Conservation (phyloP, 2,329 filamentous ascomycete species). For the Apiospora phragmitis region DNA sequence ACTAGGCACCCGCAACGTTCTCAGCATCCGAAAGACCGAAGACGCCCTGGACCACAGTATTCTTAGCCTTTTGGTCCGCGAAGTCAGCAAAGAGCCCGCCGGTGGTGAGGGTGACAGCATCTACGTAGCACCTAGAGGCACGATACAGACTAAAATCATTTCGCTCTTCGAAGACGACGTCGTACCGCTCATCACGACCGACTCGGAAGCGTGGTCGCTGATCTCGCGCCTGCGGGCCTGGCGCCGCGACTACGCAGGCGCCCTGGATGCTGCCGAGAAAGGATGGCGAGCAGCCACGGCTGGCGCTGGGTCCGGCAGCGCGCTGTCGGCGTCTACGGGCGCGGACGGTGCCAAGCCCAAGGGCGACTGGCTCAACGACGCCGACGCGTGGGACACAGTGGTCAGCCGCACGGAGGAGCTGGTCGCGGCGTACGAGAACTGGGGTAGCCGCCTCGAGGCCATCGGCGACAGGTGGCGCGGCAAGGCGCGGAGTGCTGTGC, state of each 20-base stretch:
- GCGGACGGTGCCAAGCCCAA: conserved; percentile 23
- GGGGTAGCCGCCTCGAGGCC: conserved; percentile 63
- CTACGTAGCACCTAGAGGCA: conserved; percentile 55
- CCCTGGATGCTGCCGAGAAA: conserved; percentile 83
- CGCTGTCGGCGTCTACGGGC: conserved; percentile 45
- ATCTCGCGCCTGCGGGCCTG: conserved; percentile 73
- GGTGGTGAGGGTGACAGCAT: conserved; percentile 21
- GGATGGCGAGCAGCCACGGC: conserved; percentile 76
- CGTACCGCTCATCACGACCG: conserved; percentile 80
- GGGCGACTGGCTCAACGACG: conserved; percentile 54
- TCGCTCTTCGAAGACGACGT: conserved; percentile 74
- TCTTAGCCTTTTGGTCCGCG: conserved; percentile 69
- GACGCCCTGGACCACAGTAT: conserved; percentile 75
- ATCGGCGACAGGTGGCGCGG: conserved; percentile 84
- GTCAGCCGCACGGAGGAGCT: conserved; percentile 79
- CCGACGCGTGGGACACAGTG: conserved; percentile 68
- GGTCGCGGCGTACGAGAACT: conserved; percentile 80
- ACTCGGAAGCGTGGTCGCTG: conserved; percentile 75
- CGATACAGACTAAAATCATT: conserved; percentile 62
- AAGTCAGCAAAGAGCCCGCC: conserved; percentile 51
- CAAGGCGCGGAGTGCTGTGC: conserved; percentile 81
- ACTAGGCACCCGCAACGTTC: conserved; percentile 70
- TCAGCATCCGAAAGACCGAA: conserved; percentile 78
- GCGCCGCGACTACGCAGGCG: conserved; percentile 67
- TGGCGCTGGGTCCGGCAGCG: conserved; percentile 43